Evolutionary conservation across 441 rosid genomes (phyloP).

Genomic region (Bocquillonia castaneifolia): DNA sequence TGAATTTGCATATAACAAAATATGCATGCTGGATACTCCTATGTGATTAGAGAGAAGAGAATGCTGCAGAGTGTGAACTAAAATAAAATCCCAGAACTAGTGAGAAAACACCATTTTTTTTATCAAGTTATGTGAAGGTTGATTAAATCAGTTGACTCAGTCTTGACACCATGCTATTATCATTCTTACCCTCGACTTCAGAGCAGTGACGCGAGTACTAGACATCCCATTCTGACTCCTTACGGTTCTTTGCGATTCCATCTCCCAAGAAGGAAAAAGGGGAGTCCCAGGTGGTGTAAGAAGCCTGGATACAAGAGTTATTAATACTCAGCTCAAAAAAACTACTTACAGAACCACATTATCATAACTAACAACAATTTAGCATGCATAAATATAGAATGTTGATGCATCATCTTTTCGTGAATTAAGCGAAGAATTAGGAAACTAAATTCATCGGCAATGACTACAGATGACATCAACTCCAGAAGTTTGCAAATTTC

Average conservation of each 20-base stretch:
- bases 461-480: not conserved
- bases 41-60: not conserved
- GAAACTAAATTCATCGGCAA: not conserved
- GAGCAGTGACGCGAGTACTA: slow-evolving; percentile 44
- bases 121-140: not conserved
- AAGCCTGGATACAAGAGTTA: slow-evolving; percentile 52
- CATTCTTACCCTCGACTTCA: slow-evolving; percentile 58
- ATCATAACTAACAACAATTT: not conserved
- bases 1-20: slow-evolving; percentile 25
- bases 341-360: not conserved
- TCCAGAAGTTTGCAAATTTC: not conserved
- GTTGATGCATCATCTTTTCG: not conserved
- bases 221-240: slow-evolving; percentile 40
- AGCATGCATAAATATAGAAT: not conserved
- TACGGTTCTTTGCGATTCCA: slow-evolving; percentile 39
- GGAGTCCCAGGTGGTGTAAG: slow-evolving; percentile 79
- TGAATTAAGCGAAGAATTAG: not conserved
- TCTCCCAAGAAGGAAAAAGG: slow-evolving; percentile 45
- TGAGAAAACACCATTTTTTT: not conserved
- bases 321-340: slow-evolving; percentile 15
- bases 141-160: not conserved
- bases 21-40: slow-evolving; percentile 15
- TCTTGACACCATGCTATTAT: slow-evolving; percentile 13
- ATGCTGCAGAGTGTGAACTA: not conserved
- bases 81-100: not conserved